Conservation (phyloP, 306 rosid genomes). For the Begonia masoniana region DNA sequence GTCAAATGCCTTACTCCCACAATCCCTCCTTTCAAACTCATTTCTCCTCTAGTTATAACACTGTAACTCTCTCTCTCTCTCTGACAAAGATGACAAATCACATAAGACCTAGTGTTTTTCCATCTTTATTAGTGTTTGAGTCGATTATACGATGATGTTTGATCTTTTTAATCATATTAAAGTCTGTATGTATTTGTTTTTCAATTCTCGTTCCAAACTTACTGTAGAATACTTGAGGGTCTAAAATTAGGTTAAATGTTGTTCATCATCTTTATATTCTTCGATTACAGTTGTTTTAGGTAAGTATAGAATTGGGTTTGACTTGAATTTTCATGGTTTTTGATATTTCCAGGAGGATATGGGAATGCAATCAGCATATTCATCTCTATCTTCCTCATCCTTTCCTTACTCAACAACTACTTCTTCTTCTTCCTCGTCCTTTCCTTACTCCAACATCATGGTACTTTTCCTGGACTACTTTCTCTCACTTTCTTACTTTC, state of each 20-base stretch:
- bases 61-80: conserved; percentile 23
- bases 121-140: no score
- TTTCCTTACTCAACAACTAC: conserved; percentile 65
- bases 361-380: conserved; percentile 55
- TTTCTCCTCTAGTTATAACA: conserved; percentile 35
- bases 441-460: conserved; percentile 10
- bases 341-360: conserved; percentile 44
- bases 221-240: no score
- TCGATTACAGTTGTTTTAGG: not conserved
- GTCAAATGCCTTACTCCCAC: conserved; percentile 38
- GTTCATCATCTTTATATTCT: not conserved
- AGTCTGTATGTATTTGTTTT: no score
- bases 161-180: no score
- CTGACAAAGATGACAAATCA: not conserved
- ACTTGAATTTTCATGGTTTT: not conserved
- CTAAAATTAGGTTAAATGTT: no score
- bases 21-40: conserved; percentile 31
- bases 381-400: conserved; percentile 55
- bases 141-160: no score
- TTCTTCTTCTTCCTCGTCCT: conserved; percentile 47
- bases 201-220: no score
- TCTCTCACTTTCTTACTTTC: conserved; percentile 47
- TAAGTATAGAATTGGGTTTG: not conserved
- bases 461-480: conserved; percentile 19
- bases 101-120: no score